Evolutionary conservation across 176 grass and related monocot genomes (phyloP), one percentile per base, ranked within the genome.

Genomic region (Dendrocalamus sinicus): DNA sequence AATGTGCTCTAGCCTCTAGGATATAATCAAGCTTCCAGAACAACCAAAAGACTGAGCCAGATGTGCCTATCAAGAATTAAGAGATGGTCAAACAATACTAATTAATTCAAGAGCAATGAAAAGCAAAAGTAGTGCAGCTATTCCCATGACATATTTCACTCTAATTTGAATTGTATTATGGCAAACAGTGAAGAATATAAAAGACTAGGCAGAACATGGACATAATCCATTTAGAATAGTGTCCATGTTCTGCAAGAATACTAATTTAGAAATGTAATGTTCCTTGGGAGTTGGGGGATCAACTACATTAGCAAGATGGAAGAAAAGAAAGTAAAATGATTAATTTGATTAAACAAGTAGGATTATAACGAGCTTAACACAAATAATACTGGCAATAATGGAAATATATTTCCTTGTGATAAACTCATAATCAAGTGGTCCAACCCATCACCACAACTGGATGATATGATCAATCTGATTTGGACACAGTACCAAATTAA

Each of bases 401-500:
- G 17, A 37, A 72, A 37, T 51, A 84, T 24, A 44, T 44, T 79
- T 88, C 40, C 35, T 54, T 67, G 45, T 28, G 68, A 26, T 24
- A 76, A 67, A 46, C 47, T 32, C 24, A 66, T 2, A 73, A 67
- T 28, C 37, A 67, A 72, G 40, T 58, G 40, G 35, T 79, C 67
- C 50, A 72, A 26, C 12, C 39, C 22, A 86, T 87, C 67, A 86
- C 72, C 45, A 79, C 12, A 77, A 83, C 19, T 78, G 78, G 58
- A 66, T 78, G 79, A 70, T 50, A 78, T 20, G 73, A 66, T 57
- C 69, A 74, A 57, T 43, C 62, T 68, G 76, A 80, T 67, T 74
- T 80, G 48, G 79, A 84, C 74, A 73, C 1, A 48, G 12, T 54
- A 67, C 84, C 67, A 73, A 12, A 67, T 19, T 59, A 37, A 74